Evolutionary conservation across 768 basidiomycete species (phyloP).

Genomic region (Auriscalpium vulgare): DNA sequence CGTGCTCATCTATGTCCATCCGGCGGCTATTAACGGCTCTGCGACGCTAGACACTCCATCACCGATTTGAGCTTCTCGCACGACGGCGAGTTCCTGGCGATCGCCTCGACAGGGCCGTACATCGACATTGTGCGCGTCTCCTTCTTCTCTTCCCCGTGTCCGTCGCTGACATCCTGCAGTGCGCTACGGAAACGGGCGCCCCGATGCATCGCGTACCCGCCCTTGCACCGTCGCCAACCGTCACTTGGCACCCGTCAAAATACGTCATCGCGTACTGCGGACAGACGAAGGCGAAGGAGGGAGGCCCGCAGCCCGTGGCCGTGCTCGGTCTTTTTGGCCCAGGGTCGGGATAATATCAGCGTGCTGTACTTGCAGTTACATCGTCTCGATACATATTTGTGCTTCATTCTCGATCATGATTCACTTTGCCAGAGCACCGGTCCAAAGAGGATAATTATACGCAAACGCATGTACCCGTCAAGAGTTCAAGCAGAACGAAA

Average conservation of each 20-base stretch:
- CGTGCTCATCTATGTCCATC: conserved; percentile 21
- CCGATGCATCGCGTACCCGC: conserved; percentile 73
- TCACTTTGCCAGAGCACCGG: no score
- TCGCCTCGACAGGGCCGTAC: conserved; percentile 62
- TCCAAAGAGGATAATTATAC: background rate
- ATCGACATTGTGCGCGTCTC: conserved; percentile 66
- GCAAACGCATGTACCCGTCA: background rate
- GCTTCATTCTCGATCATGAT: no score
- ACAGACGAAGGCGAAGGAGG: conserved; percentile 61
- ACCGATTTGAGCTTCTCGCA: conserved; percentile 72
- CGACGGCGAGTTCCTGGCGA: conserved; percentile 78
- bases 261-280: conserved; percentile 80
- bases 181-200: conserved; percentile 67
- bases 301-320: conserved; percentile 54
- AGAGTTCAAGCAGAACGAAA: background rate
- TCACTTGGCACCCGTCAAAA: conserved; percentile 77
- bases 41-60: conserved; percentile 48
- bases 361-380: background rate
- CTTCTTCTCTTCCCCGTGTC: background rate
- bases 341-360: conserved; percentile 20
- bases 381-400: no score
- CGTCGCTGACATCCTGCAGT: conserved; percentile 32
- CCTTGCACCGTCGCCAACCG: conserved; percentile 63
- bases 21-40: background rate
- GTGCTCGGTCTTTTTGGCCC: conserved; percentile 69